Percentiles rank a stretch among this genome's conserved stretches.
Evolutionary conservation across 2,329 filamentous ascomycete species (phyloP).

Genomic region (Aureobasidium lini): DNA sequence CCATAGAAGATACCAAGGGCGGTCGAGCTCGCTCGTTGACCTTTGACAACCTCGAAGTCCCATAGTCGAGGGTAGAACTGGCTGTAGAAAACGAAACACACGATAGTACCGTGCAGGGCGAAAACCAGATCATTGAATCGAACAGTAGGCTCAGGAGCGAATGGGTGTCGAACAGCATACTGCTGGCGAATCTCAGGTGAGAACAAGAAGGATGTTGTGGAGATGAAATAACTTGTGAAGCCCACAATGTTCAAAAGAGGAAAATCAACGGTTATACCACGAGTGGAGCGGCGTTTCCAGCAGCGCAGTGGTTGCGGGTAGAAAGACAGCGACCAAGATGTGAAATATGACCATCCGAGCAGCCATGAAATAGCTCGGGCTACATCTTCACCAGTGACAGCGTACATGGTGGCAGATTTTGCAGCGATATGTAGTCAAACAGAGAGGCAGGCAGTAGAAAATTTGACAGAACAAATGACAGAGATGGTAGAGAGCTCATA

Average conservation of each 20-base stretch:
- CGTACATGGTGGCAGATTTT: background rate
- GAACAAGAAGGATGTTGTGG: conserved; percentile 68
- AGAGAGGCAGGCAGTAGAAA: background rate
- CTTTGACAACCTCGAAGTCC: conserved; percentile 57
- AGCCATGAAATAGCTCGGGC: conserved; percentile 3
- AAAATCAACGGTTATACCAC: conserved; percentile 82
- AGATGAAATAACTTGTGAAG: conserved; percentile 68
- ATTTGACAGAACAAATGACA: background rate
- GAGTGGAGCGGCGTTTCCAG: conserved; percentile 65
- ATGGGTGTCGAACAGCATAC: conserved; percentile 72
- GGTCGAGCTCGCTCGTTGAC: conserved; percentile 49
- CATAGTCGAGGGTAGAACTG: conserved; percentile 69
- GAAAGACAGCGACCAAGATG: conserved; percentile 69
- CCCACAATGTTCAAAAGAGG: conserved; percentile 66
- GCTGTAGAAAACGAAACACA: conserved; percentile 65
- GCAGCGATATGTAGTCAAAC: background rate
- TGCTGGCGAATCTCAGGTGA: conserved; percentile 69
- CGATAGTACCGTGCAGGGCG: conserved; percentile 68
- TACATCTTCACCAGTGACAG: background rate
- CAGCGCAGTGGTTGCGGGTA: conserved; percentile 87
- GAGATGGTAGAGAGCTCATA: background rate
- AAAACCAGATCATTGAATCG: conserved; percentile 87
- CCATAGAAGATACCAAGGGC: conserved; percentile 65
- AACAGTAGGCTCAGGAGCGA: conserved; percentile 71
- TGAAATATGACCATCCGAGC: conserved; percentile 16